These are phyloP conservation scores for Hypomyces perniciosus DNA, from an alignment of 2,329 filamentous ascomycete species.

Conservation along the genomic window DNA sequence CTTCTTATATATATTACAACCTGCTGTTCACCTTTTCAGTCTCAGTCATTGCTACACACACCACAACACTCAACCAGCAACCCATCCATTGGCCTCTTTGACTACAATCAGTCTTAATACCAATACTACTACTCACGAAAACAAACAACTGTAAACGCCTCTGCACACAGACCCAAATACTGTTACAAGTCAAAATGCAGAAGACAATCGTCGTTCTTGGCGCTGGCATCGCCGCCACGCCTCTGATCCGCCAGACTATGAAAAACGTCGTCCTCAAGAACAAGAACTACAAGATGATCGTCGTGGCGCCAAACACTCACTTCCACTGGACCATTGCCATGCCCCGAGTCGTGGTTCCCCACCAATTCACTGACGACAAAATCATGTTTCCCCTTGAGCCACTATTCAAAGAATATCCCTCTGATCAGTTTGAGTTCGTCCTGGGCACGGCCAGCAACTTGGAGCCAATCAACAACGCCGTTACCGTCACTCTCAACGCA, in stretches of 20 bases:
- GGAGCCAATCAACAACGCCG: slow-evolving; percentile 35
- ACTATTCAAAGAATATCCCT: slow-evolving; percentile 43
- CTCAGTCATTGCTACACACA: too few relatives aligned
- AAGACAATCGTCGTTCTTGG: slow-evolving; percentile 45
- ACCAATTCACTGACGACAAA: slow-evolving; percentile 37
- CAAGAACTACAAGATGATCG: slow-evolving; percentile 37
- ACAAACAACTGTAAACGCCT: too few relatives aligned
- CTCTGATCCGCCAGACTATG: slow-evolving; percentile 46
- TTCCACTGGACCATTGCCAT: slow-evolving; percentile 46
- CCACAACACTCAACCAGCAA: too few relatives aligned
- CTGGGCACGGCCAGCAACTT: slow-evolving; percentile 41
- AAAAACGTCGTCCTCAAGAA: slow-evolving; percentile 35
- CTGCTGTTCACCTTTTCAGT: too few relatives aligned
- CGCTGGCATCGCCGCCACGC: slow-evolving; percentile 40
- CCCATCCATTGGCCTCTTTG: too few relatives aligned
- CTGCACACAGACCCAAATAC: too few relatives aligned
- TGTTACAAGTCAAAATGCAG: neutral
- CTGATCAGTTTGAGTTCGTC: slow-evolving; percentile 46
- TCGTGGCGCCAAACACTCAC: slow-evolving; percentile 43
- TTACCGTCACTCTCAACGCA: slow-evolving; percentile 34
- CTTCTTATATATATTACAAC: too few relatives aligned
- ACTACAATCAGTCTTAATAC: too few relatives aligned
- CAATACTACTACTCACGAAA: too few relatives aligned
- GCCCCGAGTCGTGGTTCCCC: slow-evolving; percentile 42
- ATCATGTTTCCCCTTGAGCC: slow-evolving; percentile 31